Percentiles rank a stretch among this genome's conserved stretches.
Evolutionary conservation across 179 eudicot genomes (phyloP).

Genomic region (Nepenthes alata): DNA sequence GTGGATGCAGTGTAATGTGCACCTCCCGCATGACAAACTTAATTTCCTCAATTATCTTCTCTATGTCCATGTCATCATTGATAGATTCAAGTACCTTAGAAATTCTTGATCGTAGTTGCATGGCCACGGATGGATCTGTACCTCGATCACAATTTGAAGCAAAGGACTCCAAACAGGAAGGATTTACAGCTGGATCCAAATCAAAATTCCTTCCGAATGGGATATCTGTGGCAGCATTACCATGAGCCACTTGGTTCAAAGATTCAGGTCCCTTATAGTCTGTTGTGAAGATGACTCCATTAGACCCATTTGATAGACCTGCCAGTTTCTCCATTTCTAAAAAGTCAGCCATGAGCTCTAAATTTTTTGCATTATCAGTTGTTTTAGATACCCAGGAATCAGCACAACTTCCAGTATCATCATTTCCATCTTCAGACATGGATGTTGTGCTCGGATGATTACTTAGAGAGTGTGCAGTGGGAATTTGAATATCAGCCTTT

Average conservation of each 20-base stretch:
- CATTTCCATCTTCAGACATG: slow-evolving; percentile 77
- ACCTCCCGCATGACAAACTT: slow-evolving; percentile 43
- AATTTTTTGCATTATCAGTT: slow-evolving; percentile 43
- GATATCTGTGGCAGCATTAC: slow-evolving; percentile 9
- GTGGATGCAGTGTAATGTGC: slow-evolving; percentile 24
- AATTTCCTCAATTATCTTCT: slow-evolving; percentile 42
- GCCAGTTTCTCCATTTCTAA: slow-evolving; percentile 97
- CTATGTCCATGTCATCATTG: slow-evolving; percentile 42
- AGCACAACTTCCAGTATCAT: slow-evolving; percentile 56
- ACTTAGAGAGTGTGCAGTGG: slow-evolving; percentile 31
- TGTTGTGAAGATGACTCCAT: slow-evolving; percentile 19
- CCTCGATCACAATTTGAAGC: slow-evolving; percentile 16
- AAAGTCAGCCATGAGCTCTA: slow-evolving; percentile 94
- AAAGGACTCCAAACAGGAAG: slow-evolving; percentile 10
- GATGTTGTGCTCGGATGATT: slow-evolving; percentile 64
- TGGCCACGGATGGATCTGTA: slow-evolving; percentile 22
- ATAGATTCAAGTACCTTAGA: slow-evolving; percentile 40
- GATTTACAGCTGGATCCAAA: slow-evolving; percentile 10
- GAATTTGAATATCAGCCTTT: slow-evolving; percentile 5
- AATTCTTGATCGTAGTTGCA: slow-evolving; percentile 49
- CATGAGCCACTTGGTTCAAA: slow-evolving; percentile 13
- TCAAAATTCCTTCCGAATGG: slow-evolving; percentile 16
- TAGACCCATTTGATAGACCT: slow-evolving; percentile 33
- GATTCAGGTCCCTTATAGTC: slow-evolving; percentile 18
- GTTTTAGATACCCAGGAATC: slow-evolving; percentile 59